Percentiles rank a stretch among this genome's conserved stretches.
Conservation (phyloP, 257 asterid species). For the Nicotiana knightiana region DNA sequence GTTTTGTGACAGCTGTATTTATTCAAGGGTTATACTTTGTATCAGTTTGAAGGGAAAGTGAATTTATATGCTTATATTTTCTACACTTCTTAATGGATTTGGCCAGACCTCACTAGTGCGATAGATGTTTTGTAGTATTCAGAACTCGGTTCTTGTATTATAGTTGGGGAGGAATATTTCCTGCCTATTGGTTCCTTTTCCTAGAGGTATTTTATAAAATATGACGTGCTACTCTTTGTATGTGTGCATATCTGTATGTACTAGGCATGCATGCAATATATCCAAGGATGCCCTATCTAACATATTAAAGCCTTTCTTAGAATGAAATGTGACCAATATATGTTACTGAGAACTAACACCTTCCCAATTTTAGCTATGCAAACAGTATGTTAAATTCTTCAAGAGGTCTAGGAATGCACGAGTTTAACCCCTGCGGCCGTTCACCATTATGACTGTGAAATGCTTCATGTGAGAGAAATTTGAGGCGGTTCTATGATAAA, state of each 20-base stretch:
- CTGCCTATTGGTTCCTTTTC: not conserved
- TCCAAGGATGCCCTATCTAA: not conserved
- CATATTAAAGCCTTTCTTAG: not conserved
- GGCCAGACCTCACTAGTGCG: not conserved
- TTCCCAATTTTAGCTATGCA: not conserved
- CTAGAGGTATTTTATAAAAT: not conserved
- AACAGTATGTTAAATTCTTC: not conserved
- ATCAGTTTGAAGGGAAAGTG: not conserved
- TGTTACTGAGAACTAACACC: not conserved
- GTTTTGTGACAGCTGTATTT: not conserved
- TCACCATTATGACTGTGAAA: not conserved
- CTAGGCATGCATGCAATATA: not conserved
- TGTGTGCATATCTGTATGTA: not conserved
- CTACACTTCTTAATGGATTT: not conserved
- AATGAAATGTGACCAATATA: not conserved
- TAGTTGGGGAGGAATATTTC: not conserved
- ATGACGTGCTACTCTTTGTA: not conserved
- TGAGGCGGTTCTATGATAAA: not conserved
- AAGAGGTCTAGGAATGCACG: not conserved
- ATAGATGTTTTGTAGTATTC: not conserved
- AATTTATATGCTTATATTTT: not conserved
- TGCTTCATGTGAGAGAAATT: not conserved
- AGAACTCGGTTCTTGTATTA: not conserved
- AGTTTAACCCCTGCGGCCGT: not conserved
- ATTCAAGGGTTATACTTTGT: not conserved